phyloP scores from a whole-genome alignment of 2,329 filamentous ascomycete species.

The Rhytidhysteron rufulum region DNA sequence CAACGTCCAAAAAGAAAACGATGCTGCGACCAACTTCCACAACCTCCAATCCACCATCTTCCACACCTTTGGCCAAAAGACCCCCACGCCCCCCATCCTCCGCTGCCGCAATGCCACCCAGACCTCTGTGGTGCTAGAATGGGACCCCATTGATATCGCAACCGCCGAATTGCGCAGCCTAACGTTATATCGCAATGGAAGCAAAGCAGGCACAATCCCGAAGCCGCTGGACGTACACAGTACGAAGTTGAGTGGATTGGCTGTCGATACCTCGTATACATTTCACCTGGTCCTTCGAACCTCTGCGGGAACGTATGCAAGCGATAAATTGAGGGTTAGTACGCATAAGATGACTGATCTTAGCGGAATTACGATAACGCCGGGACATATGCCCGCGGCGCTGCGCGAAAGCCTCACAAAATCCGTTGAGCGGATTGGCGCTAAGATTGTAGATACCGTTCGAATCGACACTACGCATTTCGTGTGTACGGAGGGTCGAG shows the following conservation, averaged over 20 bases:
- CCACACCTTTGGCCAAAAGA: conserved; percentile 75
- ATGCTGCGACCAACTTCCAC: conserved; percentile 72
- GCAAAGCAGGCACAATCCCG: conserved; percentile 94
- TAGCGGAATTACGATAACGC: conserved; percentile 89
- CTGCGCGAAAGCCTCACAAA: conserved; percentile 68
- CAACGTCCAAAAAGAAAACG: conserved; percentile 74
- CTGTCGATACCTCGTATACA: conserved; percentile 93
- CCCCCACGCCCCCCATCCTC: conserved; percentile 72
- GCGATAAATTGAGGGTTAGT: conserved; percentile 77
- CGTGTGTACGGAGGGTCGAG: conserved; percentile 89
- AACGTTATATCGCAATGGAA: conserved; percentile 89
- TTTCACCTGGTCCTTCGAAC: conserved; percentile 93
- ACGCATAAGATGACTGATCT: conserved; percentile 99
- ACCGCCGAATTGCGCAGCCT: conserved; percentile 88
- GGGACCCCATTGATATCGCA: conserved; percentile 90
- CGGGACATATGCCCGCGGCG: conserved; percentile 74
- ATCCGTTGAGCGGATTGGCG: conserved; percentile 84
- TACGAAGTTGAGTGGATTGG: conserved; percentile 94
- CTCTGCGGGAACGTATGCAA: conserved; percentile 79
- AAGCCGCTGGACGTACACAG: conserved; percentile 80
- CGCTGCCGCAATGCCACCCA: conserved; percentile 96
- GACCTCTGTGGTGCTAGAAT: conserved; percentile 96
- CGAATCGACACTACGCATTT: conserved; percentile 98
- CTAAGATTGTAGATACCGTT: conserved; percentile 83
- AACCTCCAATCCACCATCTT: conserved; percentile 86